Evolutionary conservation across 2,329 filamentous ascomycete genomes (phyloP).

Genomic region (Colletotrichum paranaense): DNA sequence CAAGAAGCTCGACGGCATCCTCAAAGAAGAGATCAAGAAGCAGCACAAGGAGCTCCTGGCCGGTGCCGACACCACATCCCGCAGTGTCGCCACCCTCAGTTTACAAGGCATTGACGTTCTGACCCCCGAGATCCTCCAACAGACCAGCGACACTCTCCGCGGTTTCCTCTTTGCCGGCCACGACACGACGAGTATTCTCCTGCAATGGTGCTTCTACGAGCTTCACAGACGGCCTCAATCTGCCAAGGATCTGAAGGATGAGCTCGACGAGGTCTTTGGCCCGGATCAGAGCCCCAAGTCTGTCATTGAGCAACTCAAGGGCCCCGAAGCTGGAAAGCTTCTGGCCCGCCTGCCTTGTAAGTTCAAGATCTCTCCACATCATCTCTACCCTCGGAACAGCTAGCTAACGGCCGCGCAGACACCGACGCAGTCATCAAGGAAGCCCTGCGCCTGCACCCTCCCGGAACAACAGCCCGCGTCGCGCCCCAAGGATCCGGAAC

Average conservation of each 20-base stretch:
- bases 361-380: neutral
- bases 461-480: slow-evolving; percentile 45
- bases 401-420: slow-evolving; percentile 30
- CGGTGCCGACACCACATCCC: slow-evolving; percentile 15
- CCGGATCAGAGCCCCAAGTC: slow-evolving; percentile 38
- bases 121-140: slow-evolving; percentile 41
- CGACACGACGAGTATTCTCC: slow-evolving; percentile 50
- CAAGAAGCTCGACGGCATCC: slow-evolving; percentile 37
- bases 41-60: slow-evolving; percentile 26
- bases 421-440: slow-evolving; percentile 51
- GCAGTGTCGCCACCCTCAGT: slow-evolving; percentile 47
- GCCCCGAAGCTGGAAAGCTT: slow-evolving; percentile 42
- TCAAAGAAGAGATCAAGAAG: slow-evolving; percentile 38
- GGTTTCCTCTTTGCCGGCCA: slow-evolving; percentile 54
- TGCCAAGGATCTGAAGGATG: slow-evolving; percentile 43
- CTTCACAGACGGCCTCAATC: slow-evolving; percentile 45
- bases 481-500: slow-evolving; percentile 28
- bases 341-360: slow-evolving; percentile 45
- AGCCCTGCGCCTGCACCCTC: slow-evolving; percentile 46
- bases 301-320: slow-evolving; percentile 41
- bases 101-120: slow-evolving; percentile 43
- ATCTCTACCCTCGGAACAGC: no score
- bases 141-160: slow-evolving; percentile 49
- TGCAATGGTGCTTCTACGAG: slow-evolving; percentile 51
- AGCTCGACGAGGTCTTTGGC: slow-evolving; percentile 50